Evolutionary conservation across 495 filamentous ascomycete genomes (phyloP), one percentile per base, ranked within the genome.

Genomic region (Cladorrhinum samala): DNA sequence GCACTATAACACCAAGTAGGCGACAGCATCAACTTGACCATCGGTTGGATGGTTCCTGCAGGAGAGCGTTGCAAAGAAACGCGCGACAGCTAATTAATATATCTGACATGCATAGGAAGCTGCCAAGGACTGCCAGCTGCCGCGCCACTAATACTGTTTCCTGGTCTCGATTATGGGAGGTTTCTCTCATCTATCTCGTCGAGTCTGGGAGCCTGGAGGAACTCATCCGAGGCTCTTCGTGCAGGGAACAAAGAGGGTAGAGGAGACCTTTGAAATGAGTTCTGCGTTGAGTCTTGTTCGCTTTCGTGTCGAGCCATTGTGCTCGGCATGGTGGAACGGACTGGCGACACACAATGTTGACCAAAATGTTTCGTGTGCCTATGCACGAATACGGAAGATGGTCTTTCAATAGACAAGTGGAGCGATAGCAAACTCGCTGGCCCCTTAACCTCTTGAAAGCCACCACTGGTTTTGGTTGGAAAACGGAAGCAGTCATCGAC

Each of bases 51-150:
- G 45, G 45, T 47, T 47, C 45, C 45, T 47, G 45, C 45, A 47
- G 45, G 45, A 47, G 14, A 20, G 45, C 45, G 24, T 20, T 16
- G 45, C 45, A 47, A n/a, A 41, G 45, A 20, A 47, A 16, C 21
- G 45, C 13, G 21, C 42, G 17, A 45, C 42, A 21, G 42, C 21
- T 33, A 47, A 47, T 47, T 47, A 47, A 47, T 47, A 30, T 47
- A 47, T 45, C 42, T 45, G 42, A 45, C 42, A 45, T 47, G 45
- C 24, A 47, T 23, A 47, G 24, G 45, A 33, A 19, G 19, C 25
- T 18, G 45, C 45, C 45, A 47, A 47, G 45, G 23, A 30, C 24
- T 47, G 45, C 24, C 45, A 33, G 30, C 45, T 47, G 24, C 45
- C 45, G 45, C 45, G 30, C 2, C 8, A 27, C 45, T 47, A 47